phyloP scores from a whole-genome alignment of 2,329 filamentous ascomycete species.

The Trichoderma oligosporum region DNA sequence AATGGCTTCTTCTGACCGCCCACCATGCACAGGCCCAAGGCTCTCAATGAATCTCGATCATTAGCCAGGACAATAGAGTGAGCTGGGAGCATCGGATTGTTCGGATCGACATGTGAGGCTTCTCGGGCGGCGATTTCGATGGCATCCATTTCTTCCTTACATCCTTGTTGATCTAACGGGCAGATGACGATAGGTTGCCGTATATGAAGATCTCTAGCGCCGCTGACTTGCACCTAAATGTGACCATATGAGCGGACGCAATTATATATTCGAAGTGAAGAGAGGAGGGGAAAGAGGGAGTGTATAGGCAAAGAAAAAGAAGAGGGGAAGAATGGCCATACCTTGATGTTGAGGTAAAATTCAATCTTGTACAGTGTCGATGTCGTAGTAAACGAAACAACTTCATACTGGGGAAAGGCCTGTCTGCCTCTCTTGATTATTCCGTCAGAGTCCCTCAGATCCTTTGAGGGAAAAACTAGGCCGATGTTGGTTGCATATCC shows the following conservation, averaged over 20 bases:
- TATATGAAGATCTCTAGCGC: constrained; percentile 81
- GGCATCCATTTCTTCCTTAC: constrained; percentile 97
- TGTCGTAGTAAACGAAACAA: constrained; percentile 88
- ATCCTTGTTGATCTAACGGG: constrained; percentile 88
- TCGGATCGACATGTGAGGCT: constrained; percentile 78
- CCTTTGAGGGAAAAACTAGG: constrained; percentile 84
- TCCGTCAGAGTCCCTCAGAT: constrained; percentile 80
- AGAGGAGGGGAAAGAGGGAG: too few relatives aligned
- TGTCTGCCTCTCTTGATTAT: constrained; percentile 80
- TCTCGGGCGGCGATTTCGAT: constrained; percentile 96
- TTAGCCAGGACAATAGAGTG: constrained; percentile 74
- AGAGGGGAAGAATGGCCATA: constrained; percentile 37
- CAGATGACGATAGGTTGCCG: constrained; percentile 94
- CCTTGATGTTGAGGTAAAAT: constrained; percentile 93
- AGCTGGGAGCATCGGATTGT: constrained; percentile 88
- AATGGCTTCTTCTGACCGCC: constrained; percentile 62
- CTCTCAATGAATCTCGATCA: constrained; percentile 62
- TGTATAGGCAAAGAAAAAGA: too few relatives aligned
- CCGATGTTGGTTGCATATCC: constrained; percentile 93
- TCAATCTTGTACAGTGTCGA: constrained; percentile 97
- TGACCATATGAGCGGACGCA: constrained; percentile 22
- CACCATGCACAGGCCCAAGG: constrained; percentile 61
- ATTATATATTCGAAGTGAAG: background rate
- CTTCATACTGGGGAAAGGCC: constrained; percentile 83
- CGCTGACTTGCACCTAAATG: constrained; percentile 76